Evolutionary conservation across 345 rosid genomes (phyloP).

Genomic region (Populus deltoides): DNA sequence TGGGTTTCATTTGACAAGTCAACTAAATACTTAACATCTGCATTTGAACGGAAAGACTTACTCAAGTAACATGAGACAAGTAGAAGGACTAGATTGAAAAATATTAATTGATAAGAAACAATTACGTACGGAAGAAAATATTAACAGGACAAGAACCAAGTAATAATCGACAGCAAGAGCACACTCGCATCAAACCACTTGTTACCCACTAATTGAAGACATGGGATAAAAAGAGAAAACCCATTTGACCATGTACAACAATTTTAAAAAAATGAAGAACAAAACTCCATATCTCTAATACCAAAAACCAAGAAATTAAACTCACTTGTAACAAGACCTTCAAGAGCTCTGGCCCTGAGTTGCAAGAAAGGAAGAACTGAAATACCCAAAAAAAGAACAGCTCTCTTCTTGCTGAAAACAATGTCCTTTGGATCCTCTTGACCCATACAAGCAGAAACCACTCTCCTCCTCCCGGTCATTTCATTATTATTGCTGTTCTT

Average conservation of each 20-base stretch:
- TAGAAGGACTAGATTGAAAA: no score
- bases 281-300: neutral
- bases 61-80: no score
- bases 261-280: neutral
- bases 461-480: slow-evolving; percentile 33
- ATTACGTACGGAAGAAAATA: no score
- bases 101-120: no score
- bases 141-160: neutral
- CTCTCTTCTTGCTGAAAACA: slow-evolving; percentile 42
- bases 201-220: neutral
- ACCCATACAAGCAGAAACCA: slow-evolving; percentile 37
- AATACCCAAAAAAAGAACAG: slow-evolving; percentile 57
- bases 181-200: neutral
- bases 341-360: slow-evolving; percentile 46
- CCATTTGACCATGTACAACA: slow-evolving; percentile 4
- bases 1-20: no score
- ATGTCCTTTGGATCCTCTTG: slow-evolving; percentile 27
- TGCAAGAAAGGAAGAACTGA: slow-evolving; percentile 67
- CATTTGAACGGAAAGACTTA: no score
- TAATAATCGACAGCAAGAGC: neutral
- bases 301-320: neutral
- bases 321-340: slow-evolving; percentile 36
- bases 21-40: no score
- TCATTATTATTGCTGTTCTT: slow-evolving; percentile 16
- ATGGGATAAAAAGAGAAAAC: neutral